Evolutionary conservation across 176 grass and related monocot species (phyloP).

Genomic region (Aegilops longissima): DNA sequence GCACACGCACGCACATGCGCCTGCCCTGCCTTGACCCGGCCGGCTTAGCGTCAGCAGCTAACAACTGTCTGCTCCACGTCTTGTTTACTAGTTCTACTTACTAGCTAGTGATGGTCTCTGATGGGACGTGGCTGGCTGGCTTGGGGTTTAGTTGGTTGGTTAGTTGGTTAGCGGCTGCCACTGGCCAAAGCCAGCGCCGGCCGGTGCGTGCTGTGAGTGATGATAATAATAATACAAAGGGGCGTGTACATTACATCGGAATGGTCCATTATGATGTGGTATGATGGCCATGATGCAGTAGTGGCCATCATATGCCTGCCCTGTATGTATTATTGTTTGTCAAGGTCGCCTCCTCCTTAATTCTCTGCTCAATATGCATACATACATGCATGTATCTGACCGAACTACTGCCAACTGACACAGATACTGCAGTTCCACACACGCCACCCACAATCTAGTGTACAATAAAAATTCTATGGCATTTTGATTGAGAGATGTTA

Average conservation of each 20-base stretch:
- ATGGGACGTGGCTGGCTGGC: not conserved
- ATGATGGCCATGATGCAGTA: not conserved
- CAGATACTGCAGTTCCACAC: not conserved
- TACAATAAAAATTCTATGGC: too few relatives aligned
- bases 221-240: conserved; percentile 5
- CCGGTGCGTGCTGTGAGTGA: not conserved
- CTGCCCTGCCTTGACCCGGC: conserved; percentile 6
- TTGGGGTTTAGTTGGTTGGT: not conserved
- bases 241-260: conserved; percentile 5
- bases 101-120: too few relatives aligned
- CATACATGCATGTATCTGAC: not conserved
- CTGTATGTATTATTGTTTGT: conserved; percentile 27
- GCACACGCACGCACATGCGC: not conserved
- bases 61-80: not conserved
- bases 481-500: too few relatives aligned
- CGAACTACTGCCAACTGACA: not conserved
- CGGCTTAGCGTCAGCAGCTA: not conserved
- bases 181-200: not conserved
- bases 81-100: not conserved
- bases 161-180: conserved; percentile 5
- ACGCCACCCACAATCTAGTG: too few relatives aligned
- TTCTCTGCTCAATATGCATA: not conserved
- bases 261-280: not conserved
- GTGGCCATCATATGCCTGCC: not conserved
- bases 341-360: not conserved